Percentiles rank a stretch among this genome's conserved stretches.
phyloP scores from a whole-genome alignment of 768 basidiomycete genomes.

The Boletus rubroflammeus region DNA sequence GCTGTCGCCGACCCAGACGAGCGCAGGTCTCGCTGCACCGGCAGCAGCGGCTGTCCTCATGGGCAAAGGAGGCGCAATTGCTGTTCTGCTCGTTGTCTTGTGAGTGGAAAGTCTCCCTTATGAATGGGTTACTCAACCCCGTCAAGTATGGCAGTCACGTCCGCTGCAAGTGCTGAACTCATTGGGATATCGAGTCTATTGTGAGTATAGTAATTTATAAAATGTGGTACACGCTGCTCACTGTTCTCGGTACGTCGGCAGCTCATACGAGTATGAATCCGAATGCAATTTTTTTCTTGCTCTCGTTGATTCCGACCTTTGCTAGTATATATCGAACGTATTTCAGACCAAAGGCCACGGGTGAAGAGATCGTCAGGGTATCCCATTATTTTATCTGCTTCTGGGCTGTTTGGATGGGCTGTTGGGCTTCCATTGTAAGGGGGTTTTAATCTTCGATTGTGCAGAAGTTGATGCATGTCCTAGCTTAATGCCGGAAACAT shows the following conservation, averaged over 20 bases:
- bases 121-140: background rate
- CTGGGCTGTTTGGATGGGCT: conserved; percentile 44
- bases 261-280: conserved; percentile 42
- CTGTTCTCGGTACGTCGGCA: conserved; percentile 8
- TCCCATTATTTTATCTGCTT: conserved; percentile 41
- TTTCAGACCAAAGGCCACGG: conserved; percentile 35
- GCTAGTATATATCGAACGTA: conserved; percentile 38
- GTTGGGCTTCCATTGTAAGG: conserved; percentile 36
- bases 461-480: background rate
- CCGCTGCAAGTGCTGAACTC: conserved; percentile 43
- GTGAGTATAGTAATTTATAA: conserved; percentile 26
- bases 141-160: conserved; percentile 44
- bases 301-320: background rate
- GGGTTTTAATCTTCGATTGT: background rate
- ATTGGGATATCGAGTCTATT: conserved; percentile 44
- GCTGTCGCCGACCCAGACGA: conserved; percentile 35
- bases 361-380: conserved; percentile 38
- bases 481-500: conserved; percentile 45
- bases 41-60: conserved; percentile 45
- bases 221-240: background rate
- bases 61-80: conserved; percentile 43
- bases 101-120: conserved; percentile 4
- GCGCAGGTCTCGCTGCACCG: conserved; percentile 44
- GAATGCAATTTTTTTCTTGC: background rate
- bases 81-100: conserved; percentile 44